phyloP scores from a whole-genome alignment of 768 basidiomycete genomes.

The Tylopilus sp. region DNA sequence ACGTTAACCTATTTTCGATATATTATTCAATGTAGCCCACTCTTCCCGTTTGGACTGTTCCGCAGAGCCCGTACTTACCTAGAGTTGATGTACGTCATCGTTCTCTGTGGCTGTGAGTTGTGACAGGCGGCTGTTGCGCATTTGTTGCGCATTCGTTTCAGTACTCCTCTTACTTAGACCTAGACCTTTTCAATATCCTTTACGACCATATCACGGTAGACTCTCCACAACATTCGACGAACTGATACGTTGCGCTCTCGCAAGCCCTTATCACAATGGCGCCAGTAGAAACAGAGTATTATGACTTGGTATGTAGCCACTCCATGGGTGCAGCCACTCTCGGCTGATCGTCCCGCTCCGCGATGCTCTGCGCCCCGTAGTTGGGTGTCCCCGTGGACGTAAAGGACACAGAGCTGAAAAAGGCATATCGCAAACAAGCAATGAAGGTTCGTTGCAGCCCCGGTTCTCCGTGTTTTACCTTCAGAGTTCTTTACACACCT shows the following conservation, averaged over 20 bases:
- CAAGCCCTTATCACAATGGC: constrained; percentile 46
- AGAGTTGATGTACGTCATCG: constrained; percentile 20
- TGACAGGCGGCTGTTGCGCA: not conserved
- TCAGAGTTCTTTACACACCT: not conserved
- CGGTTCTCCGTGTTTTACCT: not conserved
- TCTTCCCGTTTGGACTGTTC: constrained; percentile 6
- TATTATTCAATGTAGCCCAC: constrained; percentile 33
- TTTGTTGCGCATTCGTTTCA: constrained; percentile 7
- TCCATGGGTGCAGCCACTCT: not conserved
- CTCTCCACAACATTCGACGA: not conserved
- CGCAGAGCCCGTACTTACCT: not conserved
- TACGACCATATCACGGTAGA: constrained; percentile 9
- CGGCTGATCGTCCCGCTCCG: not conserved
- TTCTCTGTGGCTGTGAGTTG: constrained; percentile 27
- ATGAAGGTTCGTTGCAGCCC: constrained; percentile 64
- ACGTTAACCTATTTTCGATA: constrained; percentile 25
- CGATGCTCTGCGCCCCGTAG: constrained; percentile 34
- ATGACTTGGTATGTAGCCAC: constrained; percentile 63
- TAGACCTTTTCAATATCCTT: not conserved
- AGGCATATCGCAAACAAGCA: constrained; percentile 91
- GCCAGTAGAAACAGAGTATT: constrained; percentile 90
- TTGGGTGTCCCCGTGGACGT: constrained; percentile 70
- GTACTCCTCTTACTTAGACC: not conserved
- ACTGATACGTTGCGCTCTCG: not conserved
- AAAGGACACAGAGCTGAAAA: constrained; percentile 82